Base-by-base conservation (phyloP, 192 early-diverging fungal species). In the Linnemannia elongata region DNA sequence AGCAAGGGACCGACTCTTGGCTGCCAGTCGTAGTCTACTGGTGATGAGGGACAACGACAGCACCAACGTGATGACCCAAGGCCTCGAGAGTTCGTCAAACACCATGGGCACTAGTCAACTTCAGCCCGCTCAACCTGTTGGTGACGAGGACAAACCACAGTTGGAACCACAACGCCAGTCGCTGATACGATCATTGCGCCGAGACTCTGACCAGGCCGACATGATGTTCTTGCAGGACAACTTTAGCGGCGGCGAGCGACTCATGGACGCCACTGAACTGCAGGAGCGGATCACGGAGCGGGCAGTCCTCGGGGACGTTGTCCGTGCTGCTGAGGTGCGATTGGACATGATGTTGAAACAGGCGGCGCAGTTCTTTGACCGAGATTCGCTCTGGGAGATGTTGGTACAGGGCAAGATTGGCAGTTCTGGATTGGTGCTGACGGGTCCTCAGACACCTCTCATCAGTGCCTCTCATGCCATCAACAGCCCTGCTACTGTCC, bases 311-410 rank as follows among this genome's bases (percentile, higher is more conserved):
- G 85, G 76, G 3, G 85, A 87, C 66, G 85, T 87, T 66, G 85
- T 87, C 6, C 79, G 85, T 17, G 85, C 85, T 49, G 79, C 85
- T 12, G 85, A 87, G 42, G 71, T 81, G 54, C 79, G 85, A 18
- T 20, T 87, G 35, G 85, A 87, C n/a, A 18, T 81, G 39, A 74
- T 87, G 79, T 33, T 87, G 57, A 87, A 75, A 79, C 77, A 89
- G 66, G 88, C 88, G 6, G 84, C 84, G 7, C 80, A 89, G 77
- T 89, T 82, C 78, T 85, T 79, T 80, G 83, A 81, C 36, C 83
- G 88, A 18, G 88, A 89, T 74, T 80, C 80, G 0, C 63, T 89
- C 13, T 89, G 88, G 88, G 78, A 86, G 68, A 87, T 81, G 85
- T 27, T 87, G 39, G 33, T 87, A 17, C 85, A 87, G 41, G 85